Evolutionary conservation across 2,329 filamentous ascomycete species (phyloP).

Genomic region (Paramyrothecium sp.): DNA sequence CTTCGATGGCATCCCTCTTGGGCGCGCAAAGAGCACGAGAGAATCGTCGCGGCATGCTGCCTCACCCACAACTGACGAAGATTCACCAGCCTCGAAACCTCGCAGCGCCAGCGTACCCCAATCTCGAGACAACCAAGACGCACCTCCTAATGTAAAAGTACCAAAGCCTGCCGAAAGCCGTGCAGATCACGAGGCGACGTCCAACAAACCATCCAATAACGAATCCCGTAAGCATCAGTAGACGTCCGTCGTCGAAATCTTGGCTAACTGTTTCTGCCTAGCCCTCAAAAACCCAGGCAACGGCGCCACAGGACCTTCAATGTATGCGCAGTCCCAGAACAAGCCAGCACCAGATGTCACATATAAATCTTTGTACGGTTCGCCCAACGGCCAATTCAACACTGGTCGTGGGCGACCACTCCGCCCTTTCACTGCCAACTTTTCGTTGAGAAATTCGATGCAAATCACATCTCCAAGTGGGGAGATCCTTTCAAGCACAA

Average conservation of each 20-base stretch:
- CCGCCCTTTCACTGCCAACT: neutral
- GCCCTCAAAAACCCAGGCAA: conserved; percentile 12
- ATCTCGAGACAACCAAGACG: conserved; percentile 11
- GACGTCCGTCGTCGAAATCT: neutral
- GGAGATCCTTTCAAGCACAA: conserved; percentile 17
- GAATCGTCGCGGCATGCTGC: conserved; percentile 27
- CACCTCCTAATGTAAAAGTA: conserved; percentile 1
- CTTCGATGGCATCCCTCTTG: conserved; percentile 46
- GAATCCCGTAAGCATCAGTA: conserved; percentile 12
- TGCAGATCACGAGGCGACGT: neutral
- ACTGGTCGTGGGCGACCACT: neutral
- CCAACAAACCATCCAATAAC: neutral
- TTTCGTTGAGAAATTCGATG: neutral
- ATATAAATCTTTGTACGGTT: conserved; percentile 5
- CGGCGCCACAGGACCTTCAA: conserved; percentile 34
- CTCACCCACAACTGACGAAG: conserved; percentile 17
- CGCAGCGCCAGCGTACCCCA: conserved; percentile 29
- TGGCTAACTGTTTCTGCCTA: conserved; percentile 4
- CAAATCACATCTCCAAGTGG: conserved; percentile 27
- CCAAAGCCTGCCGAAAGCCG: conserved; percentile 14
- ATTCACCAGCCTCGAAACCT: conserved; percentile 18
- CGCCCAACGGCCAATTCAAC: neutral
- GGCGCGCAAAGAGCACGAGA: conserved; percentile 45
- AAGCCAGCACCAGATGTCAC: conserved; percentile 8
- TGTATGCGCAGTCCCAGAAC: conserved; percentile 39